Base-by-base conservation (phyloP, 176 grass and related monocot genomes). In the Oropetium thomaeum region DNA sequence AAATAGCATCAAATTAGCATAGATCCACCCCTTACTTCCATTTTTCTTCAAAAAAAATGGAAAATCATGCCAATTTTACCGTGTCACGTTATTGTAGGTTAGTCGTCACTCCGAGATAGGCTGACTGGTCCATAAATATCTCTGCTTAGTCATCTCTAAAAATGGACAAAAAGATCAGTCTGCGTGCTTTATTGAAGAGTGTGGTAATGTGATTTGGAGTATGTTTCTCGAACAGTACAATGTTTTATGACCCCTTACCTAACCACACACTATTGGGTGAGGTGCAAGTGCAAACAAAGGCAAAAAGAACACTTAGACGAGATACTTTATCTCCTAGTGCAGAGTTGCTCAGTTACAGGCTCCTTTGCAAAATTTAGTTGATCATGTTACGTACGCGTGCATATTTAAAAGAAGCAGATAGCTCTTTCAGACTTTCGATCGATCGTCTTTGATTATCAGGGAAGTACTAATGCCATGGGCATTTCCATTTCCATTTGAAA, bases 191-290 rank as follows among this genome's bases (percentile, higher is more conserved):
- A 39, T 34, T 10, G 55, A 41, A 16, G 17, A 7, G 13, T 19
- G 13, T 19, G 4, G 44, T 23, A 57, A 27, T 57, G n/a, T 12
- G 53, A n/a, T n/a, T n/a, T 57, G 53, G 53, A 12, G 53, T 57
- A 27, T 57, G 53, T 13, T 67, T 77, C 32, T 73, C 52, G 60
- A 73, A 78, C 67, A 60, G 67, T 73, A 61, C 73, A 73, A 53
- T 78, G 67, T 61, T 43, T 32, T 51, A 61, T 61, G 67, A 73
- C 70, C 34, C 49, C 67, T 78, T 51, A 87, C 49, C 79, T 73
- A 87, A 78, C 79, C 60, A 53, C 67, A 82, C 49, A 13, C 14
- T 28, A 37, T 14, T 35, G 22, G 22, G n/a, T 71, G 30, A 45
- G 41, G 23, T 48, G 55, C 43, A 51, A 54, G 23, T 48, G 55